Evolutionary conservation across 1,284 basidiomycete species (phyloP), one percentile per base, ranked within the genome.

Genomic region (Dichomitus squalens): DNA sequence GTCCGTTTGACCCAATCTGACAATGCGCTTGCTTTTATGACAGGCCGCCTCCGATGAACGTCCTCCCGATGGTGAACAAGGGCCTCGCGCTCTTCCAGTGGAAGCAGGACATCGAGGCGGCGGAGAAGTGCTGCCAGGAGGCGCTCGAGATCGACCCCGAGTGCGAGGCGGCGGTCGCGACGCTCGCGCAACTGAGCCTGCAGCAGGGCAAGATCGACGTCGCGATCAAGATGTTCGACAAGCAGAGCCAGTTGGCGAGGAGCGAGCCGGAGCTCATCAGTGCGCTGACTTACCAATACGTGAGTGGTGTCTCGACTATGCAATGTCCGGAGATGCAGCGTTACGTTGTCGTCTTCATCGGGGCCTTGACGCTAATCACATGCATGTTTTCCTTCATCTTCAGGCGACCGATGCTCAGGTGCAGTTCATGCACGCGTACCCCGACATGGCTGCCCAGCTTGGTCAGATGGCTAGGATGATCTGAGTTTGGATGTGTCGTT

Each of bases 1-100:
- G 16, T 44, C 41, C 12, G 31, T 41, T 39, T n/a, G n/a, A n/a
- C n/a, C 14, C 40, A 40, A n/a, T 16, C 36, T 50, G 49, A 50
- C 49, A 1, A n/a, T n/a, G 3, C n/a, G n/a, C n/a, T 18, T 6
- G 21, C 20, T 6, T 3, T 23, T 31, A 3, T 21, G 44, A 4
- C 66, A 85, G 80, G 65, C 74, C 80, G 21, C 81, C 85, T 27
- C 86, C 88, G 12, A 75, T 74, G 61, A 96, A 96, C 70, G 93
- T 95, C n/a, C 81, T 96, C 3, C 92, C 96, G 0, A 82, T 97
- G 61, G 96, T 99, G 64, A 99, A 99, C 87, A 98, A 98, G 75
- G 96, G 96, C 20, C 86, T 99, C 25, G 91, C 95, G 0, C 72
- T 98, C 50, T 98, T 91, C 84, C 96, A 98, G 78, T 96, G 92